Evolutionary conservation across 148 eudicot species (phyloP), one percentile per base, ranked within the genome.

Genomic region (Camellia granthamiana): DNA sequence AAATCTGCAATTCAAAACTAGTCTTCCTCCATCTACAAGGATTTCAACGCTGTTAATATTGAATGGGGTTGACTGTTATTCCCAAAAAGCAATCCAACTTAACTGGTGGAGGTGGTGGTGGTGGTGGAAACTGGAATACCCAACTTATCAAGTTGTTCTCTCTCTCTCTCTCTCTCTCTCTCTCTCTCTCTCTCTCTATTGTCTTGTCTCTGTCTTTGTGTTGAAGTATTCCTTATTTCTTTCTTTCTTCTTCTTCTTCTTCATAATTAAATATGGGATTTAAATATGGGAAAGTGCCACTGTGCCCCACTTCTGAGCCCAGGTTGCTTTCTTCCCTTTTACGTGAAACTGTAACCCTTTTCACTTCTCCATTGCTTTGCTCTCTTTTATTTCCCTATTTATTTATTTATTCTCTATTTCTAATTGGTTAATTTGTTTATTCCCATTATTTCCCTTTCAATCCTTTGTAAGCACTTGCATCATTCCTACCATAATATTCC

Each of bases 141-240:
- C 65, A 62, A 62, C 79, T 46, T 10, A 76, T 47, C 69, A 76
- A 76, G 69, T 46, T 61, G 54, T 75, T 58, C 11, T 4, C 16
- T 64, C 69, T n/a, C 68, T 44, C 46, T 76, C 42, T 61, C 69
- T 4, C 16, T 64, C 69, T n/a, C 68, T 44, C 46, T 76, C 42
- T 60, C 69, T 56, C 11, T 3, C 16, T 64, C 69, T n/a, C 68
- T 44, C 46, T 76, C 42, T 61, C 69, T 30, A 30, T 30, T 30
- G 38, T 30, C 38, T 30, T 30, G 38, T 30, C 38, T 30, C 38
- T 30, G 38, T 30, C 38, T 30, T 30, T 62, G 11, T 44, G 42
- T 43, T 59, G 21, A 61, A 76, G 79, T 19, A 61, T 61, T 61
- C 62, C 38, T 30, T 30, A 30, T 30, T 30, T 30, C 38, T 30